Evolutionary conservation across 75 land plant species (phyloP).

Genomic region (Pinus albicaulis): DNA sequence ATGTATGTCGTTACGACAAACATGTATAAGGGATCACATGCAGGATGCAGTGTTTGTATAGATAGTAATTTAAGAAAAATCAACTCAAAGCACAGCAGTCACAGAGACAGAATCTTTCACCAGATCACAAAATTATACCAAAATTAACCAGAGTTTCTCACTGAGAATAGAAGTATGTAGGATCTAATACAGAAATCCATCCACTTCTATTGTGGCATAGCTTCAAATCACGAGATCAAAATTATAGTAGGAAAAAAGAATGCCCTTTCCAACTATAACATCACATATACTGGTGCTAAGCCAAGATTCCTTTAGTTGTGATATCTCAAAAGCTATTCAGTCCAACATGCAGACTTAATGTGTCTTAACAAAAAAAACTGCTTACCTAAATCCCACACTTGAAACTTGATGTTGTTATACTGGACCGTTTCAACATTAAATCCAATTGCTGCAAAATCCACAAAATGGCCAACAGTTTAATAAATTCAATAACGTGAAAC

Average conservation of each 20-base stretch:
- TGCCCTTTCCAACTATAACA: neutral
- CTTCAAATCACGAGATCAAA: neutral
- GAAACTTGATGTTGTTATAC: slow-evolving; percentile 96
- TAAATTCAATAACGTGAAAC: neutral
- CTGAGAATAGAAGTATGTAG: neutral
- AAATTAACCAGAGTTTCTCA: too few species aligned
- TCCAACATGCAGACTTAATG: neutral
- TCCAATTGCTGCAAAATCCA: slow-evolving; percentile 82
- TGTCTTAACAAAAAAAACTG: neutral
- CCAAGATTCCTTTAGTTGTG: neutral
- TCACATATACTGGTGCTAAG: neutral
- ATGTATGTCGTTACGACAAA: too few species aligned
- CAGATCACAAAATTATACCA: too few species aligned
- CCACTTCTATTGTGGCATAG: neutral
- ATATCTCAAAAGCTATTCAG: neutral
- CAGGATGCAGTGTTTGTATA: too few species aligned
- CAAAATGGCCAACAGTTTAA: slow-evolving; percentile 2
- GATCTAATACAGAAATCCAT: neutral
- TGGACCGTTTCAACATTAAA: slow-evolving; percentile 98
- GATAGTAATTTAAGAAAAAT: too few species aligned
- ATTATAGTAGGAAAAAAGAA: neutral
- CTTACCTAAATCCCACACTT: slow-evolving; percentile 98
- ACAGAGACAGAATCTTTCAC: too few species aligned
- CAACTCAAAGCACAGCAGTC: too few species aligned
- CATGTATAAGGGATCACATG: too few species aligned